Base-by-base conservation (phyloP, 176 grass and related monocot species). In the Neostapfia colusana region DNA sequence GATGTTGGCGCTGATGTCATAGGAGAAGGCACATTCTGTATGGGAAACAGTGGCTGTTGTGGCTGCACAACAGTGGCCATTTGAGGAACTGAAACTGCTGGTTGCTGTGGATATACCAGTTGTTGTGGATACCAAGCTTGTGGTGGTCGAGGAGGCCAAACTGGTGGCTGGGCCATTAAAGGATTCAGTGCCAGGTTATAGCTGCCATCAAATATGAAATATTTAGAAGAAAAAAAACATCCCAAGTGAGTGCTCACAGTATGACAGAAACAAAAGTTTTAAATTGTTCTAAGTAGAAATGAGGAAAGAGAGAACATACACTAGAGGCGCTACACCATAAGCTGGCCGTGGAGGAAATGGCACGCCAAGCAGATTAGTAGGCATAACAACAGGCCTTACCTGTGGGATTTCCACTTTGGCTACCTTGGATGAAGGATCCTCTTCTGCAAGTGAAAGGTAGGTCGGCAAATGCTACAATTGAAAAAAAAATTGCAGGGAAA, bases 1-100 rank as follows among this genome's bases (percentile, higher is more conserved):
- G 87, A 79, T 77, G 89, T 61, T 55, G 91, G 59, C 63, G 81
- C 72, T 68, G 89, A 83, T 45, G 86, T 74, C 73, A 90, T 83
- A 82, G 83, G 82, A 90, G 81, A 79, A 66, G 67, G 96, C n/a
- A n/a, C n/a, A n/a, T n/a, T n/a, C n/a, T n/a, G n/a, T 83, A 99
- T 90, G 13, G 96, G 96, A 64, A 99, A 99, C 26, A 99, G 77
- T 57, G 89, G 92, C 20, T 94, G 95, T 27, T 87, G 91, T 43
- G 84, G 86, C 38, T 73, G 81, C 65, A 78, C 64, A 2, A 77
- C 83, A 81, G 82, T n/a, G n/a, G n/a, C n/a, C n/a, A n/a, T n/a
- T n/a, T n/a, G n/a, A n/a, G n/a, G n/a, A n/a, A n/a, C n/a, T n/a
- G n/a, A n/a, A n/a, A n/a, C n/a, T n/a, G n/a, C 10, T 66, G 60